These are phyloP conservation scores for Lachancea sp. DNA, from an alignment of 805 yeast genomes.

Conservation along the genomic window DNA sequence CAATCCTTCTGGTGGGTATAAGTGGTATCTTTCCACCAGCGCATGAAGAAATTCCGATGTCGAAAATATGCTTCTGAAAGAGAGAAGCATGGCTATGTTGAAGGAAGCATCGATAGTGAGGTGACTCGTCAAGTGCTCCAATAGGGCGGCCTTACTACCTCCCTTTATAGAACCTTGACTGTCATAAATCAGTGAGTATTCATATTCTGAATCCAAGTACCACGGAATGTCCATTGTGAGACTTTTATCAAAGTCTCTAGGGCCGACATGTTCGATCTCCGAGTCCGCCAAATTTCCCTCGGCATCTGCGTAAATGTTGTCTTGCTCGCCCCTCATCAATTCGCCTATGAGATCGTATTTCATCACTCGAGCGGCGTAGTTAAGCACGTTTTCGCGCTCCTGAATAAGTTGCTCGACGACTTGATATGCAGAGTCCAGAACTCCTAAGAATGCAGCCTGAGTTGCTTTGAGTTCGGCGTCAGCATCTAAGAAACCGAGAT, in stretches of 20 bases:
- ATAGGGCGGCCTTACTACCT: conserved; percentile 70
- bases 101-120: conserved; percentile 54
- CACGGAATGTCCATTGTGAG: conserved; percentile 48
- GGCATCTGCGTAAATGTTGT: conserved; percentile 24
- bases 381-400: conserved; percentile 62
- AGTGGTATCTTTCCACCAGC: conserved; percentile 57
- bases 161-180: conserved; percentile 71
- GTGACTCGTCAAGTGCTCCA: conserved; percentile 77
- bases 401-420: conserved; percentile 56
- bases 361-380: conserved; percentile 73
- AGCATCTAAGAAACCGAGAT: conserved; percentile 32
- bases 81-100: conserved; percentile 62
- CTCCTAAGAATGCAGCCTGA: conserved; percentile 31
- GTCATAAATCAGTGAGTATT: conserved; percentile 53
- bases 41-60: conserved; percentile 54
- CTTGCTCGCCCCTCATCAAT: conserved; percentile 44
- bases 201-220: conserved; percentile 66
- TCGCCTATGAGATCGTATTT: conserved; percentile 63
- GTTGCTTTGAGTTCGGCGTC: conserved; percentile 28
- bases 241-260: conserved; percentile 8
- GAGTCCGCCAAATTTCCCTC: conserved; percentile 9
- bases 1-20: conserved; percentile 81
- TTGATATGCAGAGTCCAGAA: conserved; percentile 32
- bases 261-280: conserved; percentile 20
- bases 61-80: conserved; percentile 69